Percentiles rank a stretch among this genome's conserved stretches.
Conservation (phyloP, 225 moss, liverwort and hornwort genomes). For the Neckera pumila region DNA sequence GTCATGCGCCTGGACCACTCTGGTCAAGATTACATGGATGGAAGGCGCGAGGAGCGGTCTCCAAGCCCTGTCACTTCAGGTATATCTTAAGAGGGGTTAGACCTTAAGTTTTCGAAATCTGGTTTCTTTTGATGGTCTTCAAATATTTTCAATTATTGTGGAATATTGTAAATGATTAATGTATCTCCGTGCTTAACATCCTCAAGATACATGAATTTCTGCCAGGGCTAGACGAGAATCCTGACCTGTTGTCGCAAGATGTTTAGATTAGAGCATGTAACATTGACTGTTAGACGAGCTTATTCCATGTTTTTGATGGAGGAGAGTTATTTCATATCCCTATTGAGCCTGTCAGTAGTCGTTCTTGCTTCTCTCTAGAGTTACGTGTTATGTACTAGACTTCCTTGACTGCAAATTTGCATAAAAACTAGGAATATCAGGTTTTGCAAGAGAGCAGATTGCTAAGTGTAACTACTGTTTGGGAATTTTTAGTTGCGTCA, state of each 20-base stretch:
- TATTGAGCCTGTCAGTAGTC: neutral
- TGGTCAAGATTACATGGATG: constrained; percentile 10
- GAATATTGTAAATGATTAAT: neutral
- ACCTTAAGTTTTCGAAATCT: neutral
- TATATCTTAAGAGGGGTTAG: neutral
- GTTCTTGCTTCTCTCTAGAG: neutral
- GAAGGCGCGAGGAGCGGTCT: constrained; percentile 3
- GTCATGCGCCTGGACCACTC: constrained; percentile 5
- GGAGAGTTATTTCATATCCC: neutral
- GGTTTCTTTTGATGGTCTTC: neutral
- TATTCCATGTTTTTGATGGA: neutral
- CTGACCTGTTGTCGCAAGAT: neutral
- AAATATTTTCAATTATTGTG: neutral
- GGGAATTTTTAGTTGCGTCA: neutral
- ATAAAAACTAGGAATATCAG: neutral
- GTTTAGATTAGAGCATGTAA: neutral
- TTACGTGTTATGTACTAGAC: neutral
- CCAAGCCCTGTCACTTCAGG: constrained; percentile 20
- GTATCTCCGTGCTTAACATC: neutral
- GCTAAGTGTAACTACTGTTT: neutral
- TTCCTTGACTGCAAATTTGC: neutral
- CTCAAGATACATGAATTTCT: neutral
- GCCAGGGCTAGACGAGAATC: neutral
- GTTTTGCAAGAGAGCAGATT: neutral
- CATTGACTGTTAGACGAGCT: neutral